A percentile compares a stretch with the other conserved stretches of the same genome.
Conservation (phyloP, 1,139 yeast species). For the Pichia sp. region DNA sequence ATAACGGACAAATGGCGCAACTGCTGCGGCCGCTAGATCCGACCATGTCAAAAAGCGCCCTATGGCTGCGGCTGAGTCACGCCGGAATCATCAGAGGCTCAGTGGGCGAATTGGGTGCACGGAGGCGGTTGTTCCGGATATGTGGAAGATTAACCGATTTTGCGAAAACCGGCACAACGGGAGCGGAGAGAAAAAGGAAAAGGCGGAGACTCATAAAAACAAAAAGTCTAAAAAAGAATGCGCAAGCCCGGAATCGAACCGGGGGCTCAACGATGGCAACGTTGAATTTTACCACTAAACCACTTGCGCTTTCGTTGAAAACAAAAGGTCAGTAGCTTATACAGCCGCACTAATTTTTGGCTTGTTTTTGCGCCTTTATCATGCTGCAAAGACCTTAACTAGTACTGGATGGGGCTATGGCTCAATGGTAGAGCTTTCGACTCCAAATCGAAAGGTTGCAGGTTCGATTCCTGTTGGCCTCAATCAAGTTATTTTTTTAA, state of each 20-base stretch:
- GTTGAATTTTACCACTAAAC: constrained; percentile 15
- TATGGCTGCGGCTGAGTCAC: neutral
- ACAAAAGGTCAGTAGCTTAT: neutral
- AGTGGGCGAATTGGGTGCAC: neutral
- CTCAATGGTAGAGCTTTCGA: constrained; percentile 93
- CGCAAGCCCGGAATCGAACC: constrained; percentile 15
- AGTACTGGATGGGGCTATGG: constrained; percentile 60
- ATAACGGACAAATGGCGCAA: no score
- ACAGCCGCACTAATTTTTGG: no score
- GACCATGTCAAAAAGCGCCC: no score
- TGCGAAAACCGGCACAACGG: neutral
- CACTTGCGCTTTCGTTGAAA: constrained; percentile 9
- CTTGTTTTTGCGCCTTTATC: neutral
- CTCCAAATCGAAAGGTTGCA: constrained; percentile 56
- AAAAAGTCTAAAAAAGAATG: neutral
- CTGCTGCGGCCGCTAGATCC: no score
- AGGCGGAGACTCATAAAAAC: neutral
- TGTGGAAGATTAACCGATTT: neutral
- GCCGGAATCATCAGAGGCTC: neutral
- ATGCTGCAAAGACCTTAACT: neutral
- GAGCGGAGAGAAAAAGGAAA: neutral
- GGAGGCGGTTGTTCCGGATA: neutral
- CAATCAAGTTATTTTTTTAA: constrained; percentile 20
- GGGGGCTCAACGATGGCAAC: constrained; percentile 16
- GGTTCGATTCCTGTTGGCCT: constrained; percentile 43